Conservation (phyloP, 306 rosid species). For the Cicer bijugum region DNA sequence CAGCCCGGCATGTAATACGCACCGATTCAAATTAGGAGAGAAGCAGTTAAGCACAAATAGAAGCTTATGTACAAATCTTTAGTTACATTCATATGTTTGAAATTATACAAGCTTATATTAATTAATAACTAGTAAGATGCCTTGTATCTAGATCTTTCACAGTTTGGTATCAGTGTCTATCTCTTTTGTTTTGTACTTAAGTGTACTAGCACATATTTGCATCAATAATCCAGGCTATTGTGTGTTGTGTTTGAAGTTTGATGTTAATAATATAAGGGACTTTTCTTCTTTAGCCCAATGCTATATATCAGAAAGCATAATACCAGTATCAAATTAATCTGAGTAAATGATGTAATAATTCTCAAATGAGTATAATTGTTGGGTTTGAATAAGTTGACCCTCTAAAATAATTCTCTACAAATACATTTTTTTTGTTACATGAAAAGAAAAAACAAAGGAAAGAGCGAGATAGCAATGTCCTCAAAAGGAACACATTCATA, state of each 20-base stretch:
- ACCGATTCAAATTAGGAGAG: constrained; percentile 43
- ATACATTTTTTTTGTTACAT: no score
- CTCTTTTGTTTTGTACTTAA: constrained; percentile 26
- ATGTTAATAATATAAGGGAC: constrained; percentile 28
- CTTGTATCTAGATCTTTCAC: constrained; percentile 33
- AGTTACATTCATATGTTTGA: constrained; percentile 38
- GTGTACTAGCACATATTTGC: constrained; percentile 12
- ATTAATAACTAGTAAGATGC: constrained; percentile 37
- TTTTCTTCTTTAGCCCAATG: constrained; percentile 28
- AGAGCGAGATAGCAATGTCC: no score
- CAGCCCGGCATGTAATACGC: constrained; percentile 39
- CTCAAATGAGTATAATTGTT: constrained; percentile 9
- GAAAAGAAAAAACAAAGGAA: no score
- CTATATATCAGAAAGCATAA: constrained; percentile 19
- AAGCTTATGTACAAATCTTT: constrained; percentile 44
- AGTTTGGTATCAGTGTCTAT: constrained; percentile 37
- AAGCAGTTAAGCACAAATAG: constrained; percentile 29
- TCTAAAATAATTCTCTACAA: no score
- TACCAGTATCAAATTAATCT: constrained; percentile 15
- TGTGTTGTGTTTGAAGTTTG: constrained; percentile 36
- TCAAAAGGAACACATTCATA: no score
- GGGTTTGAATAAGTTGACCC: not conserved
- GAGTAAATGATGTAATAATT: constrained; percentile 36
- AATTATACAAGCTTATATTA: constrained; percentile 31
- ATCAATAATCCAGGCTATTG: constrained; percentile 37